Evolutionary conservation across 1,284 basidiomycete genomes (phyloP), one percentile per base, ranked within the genome.

Genomic region (Marasmius sp.): DNA sequence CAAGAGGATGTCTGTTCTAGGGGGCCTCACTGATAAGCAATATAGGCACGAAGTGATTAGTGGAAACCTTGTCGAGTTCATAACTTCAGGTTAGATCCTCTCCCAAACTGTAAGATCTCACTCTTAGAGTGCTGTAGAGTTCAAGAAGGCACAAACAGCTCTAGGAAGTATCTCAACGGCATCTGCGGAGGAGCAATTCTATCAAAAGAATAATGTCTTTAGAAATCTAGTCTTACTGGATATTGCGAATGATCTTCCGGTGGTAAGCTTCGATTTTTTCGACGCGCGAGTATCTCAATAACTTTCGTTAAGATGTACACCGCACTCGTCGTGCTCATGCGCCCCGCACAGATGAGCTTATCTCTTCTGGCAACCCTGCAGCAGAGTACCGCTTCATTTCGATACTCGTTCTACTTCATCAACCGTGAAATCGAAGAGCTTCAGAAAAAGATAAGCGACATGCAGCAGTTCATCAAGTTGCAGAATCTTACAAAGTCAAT

Each of bases 31-130:
- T 12, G 58, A 68, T 37, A 56, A 57, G 12, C 51, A 65, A 41
- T 68, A 63, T 52, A 64, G 53, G 50, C 64, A 65, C 38, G 65
- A 66, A 43, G 56, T 68, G 20, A 64, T 68, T 22, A 66, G 64
- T 9, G 67, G 65, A 7, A 61, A 68, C 50, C 60, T 68, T 33
- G 64, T 64, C 3, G 58, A 64, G 37, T 57, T 65, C 18, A 60
- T 68, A 14, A 12, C 64, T n/a, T 47, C 45, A n/a, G 45, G 9
- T 38, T 50, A 41, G 61, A 62, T 49, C 37, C 14, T 38, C 20
- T 34, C 11, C 9, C 6, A 54, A 16, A 1, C 34, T n/a, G 6
- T 18, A n/a, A 34, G 38, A 16, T 14, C 2, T 34, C 34, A 38
- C 14, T 12, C 27, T 37, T 49, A 48, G 8, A 9, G 41, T 1